phyloP scores from a whole-genome alignment of 257 asterid genomes.

The Echium plantagineum region DNA sequence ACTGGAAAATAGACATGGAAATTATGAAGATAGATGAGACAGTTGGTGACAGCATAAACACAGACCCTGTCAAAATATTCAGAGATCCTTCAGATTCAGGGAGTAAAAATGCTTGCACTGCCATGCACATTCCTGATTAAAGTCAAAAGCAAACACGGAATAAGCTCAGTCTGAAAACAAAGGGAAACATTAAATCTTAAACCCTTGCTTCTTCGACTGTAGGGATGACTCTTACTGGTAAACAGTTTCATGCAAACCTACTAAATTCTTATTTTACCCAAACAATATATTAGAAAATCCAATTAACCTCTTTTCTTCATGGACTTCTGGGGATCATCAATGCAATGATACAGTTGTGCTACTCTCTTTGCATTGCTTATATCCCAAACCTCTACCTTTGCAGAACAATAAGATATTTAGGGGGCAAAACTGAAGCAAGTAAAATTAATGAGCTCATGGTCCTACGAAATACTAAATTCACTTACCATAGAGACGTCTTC shows the following conservation, averaged over 20 bases:
- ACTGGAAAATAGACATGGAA: not conserved
- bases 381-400: constrained; percentile 77
- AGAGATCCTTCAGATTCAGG: constrained; percentile 40
- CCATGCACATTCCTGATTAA: constrained; percentile 68
- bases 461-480: constrained; percentile 3
- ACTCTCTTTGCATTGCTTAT: constrained; percentile 40
- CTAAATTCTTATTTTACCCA: too few species aligned
- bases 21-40: not conserved
- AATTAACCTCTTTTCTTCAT: constrained; percentile 42
- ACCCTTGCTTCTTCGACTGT: not conserved
- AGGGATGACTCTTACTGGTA: not conserved
- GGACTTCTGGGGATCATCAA: constrained; percentile 20
- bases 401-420: constrained; percentile 5
- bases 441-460: not conserved
- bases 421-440: constrained; percentile 1
- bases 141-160: not conserved
- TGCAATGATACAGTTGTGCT: constrained; percentile 33
- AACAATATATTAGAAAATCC: too few species aligned
- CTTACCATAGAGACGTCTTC: constrained; percentile 56
- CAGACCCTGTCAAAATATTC: constrained; percentile 50
- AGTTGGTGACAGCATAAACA: not conserved
- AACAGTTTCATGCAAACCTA: not conserved
- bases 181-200: not conserved
- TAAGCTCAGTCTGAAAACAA: not conserved
- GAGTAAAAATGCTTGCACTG: constrained; percentile 54